Evolutionary conservation across 169 alveolate species (phyloP).

Genomic region (Babesia ovis): DNA sequence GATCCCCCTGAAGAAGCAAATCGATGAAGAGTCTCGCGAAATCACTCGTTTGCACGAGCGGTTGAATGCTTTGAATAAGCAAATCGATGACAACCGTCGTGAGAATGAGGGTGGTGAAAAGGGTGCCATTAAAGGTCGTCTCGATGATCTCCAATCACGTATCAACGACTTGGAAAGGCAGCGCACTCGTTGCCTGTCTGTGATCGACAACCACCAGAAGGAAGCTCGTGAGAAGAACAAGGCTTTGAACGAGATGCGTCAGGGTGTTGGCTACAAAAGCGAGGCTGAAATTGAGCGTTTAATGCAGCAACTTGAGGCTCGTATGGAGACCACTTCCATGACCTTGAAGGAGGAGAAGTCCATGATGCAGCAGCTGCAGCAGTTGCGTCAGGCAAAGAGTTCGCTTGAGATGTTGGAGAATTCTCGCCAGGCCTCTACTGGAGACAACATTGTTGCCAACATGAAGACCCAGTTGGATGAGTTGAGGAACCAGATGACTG

Average conservation of each 20-base stretch:
- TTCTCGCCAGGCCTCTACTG: slow-evolving; percentile 62
- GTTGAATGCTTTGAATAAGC: slow-evolving; percentile 65
- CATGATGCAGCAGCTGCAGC: slow-evolving; percentile 73
- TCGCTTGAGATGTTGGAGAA: slow-evolving; percentile 67
- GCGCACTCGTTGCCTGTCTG: slow-evolving; percentile 67
- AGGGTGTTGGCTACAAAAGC: slow-evolving; percentile 70
- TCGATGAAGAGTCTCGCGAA: slow-evolving; percentile 52
- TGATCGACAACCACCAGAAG: slow-evolving; percentile 70
- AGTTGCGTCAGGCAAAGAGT: slow-evolving; percentile 69
- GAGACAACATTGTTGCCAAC: slow-evolving; percentile 47
- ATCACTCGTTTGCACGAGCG: slow-evolving; percentile 58
- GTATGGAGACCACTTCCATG: slow-evolving; percentile 76
- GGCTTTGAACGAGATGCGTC: slow-evolving; percentile 68
- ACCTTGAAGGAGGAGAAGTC: slow-evolving; percentile 78
- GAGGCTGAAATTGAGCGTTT: slow-evolving; percentile 75
- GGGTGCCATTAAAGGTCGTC: slow-evolving; percentile 65
- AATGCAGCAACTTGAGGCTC: slow-evolving; percentile 72
- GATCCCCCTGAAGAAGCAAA: slow-evolving; percentile 59
- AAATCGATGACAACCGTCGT: slow-evolving; percentile 59
- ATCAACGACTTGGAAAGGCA: slow-evolving; percentile 71
- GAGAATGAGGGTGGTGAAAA: slow-evolving; percentile 73
- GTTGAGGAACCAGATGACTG: slow-evolving; percentile 48
- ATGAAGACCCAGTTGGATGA: slow-evolving; percentile 63
- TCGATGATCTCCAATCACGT: slow-evolving; percentile 70
- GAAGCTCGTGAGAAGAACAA: slow-evolving; percentile 71